phyloP scores from a whole-genome alignment of 2,329 filamentous ascomycete species.

The Exophiala bonariae region DNA sequence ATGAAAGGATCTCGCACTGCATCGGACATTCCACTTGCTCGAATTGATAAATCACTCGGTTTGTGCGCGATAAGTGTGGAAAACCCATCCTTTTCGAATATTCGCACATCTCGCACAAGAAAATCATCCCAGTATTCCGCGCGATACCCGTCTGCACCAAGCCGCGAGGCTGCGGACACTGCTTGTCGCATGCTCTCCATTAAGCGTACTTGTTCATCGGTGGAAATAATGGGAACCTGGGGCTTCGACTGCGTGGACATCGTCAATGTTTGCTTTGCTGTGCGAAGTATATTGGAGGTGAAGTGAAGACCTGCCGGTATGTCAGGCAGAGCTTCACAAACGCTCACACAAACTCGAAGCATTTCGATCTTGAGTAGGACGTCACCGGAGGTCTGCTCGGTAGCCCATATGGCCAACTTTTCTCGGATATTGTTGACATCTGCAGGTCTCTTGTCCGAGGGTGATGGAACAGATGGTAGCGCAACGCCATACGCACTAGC shows the following conservation, averaged over 20 bases:
- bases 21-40: constrained; percentile 34
- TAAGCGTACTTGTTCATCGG: constrained; percentile 84
- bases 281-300: constrained; percentile 79
- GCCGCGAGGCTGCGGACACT: constrained; percentile 69
- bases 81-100: constrained; percentile 63
- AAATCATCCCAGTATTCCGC: constrained; percentile 98
- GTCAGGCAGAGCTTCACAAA: constrained; percentile 90
- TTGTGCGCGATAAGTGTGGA: constrained; percentile 67
- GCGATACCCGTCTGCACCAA: constrained; percentile 68
- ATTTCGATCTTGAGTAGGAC: constrained; percentile 80
- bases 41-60: constrained; percentile 48
- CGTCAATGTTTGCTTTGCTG: constrained; percentile 72
- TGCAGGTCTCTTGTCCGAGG: constrained; percentile 3
- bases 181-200: constrained; percentile 84
- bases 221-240: constrained; percentile 30
- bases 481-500: constrained; percentile 45
- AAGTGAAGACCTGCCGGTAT: constrained; percentile 87
- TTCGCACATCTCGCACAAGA: constrained; percentile 72
- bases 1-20: constrained; percentile 75
- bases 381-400: constrained; percentile 66
- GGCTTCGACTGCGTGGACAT: constrained; percentile 56
- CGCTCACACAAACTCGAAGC: constrained; percentile 83
- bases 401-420: constrained; percentile 17
- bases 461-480: constrained; percentile 9
- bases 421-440: constrained; percentile 9